Base-by-base conservation (phyloP, 352 stramenopile species). In the Globisporangium heterothallicum region DNA sequence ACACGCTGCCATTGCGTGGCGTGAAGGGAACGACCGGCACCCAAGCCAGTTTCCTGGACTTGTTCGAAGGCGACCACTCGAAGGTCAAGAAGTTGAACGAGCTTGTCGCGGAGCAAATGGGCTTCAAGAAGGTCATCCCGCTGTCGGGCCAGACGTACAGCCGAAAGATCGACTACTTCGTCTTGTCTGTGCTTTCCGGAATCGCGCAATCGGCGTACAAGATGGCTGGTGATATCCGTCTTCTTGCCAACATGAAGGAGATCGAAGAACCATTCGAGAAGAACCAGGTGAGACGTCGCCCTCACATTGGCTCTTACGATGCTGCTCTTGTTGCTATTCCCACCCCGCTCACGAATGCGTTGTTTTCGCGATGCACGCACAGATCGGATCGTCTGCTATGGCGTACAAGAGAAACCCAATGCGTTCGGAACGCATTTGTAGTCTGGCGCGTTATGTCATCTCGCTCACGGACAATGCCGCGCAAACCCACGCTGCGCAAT, bases 401-500 rank as follows among this genome's bases (percentile, higher is more conserved):
- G 96, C 97, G 0, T 99, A 99, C 91, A 99, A 99, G 80, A 92
- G 97, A 56, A 99, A 99, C 80, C 97, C 96, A 43, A 99, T 99
- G 97, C 89, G 97, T 42, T 98, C 79, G 47, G 97, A 99, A 72
- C 89, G 97, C 59, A 97, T 98, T 47, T 99, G 96, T 71, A 98
- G 92, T 65, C 69, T 99, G 16, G 88, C 95, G 40, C 84, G 97
- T 62, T 99, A 99, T 72, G 89, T 99, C 34, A 99, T 99, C 68
- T 96, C 86, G 50, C 81, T 99, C n/a, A 97, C 96, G 25, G 79
- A 95, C 68, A 97, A 96, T 58, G 95, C 87, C 14, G 96, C 95
- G 13, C 92, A 99, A 72, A 99, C 97, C 29, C 92, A 98, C 74
- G 91, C 96, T 6, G 92, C 86, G 40, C 97, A 99, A 77, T 99